Evolutionary conservation across 768 basidiomycete genomes (phyloP), one percentile per base, ranked within the genome.

Genomic region (Neoboletus subvelutipes): DNA sequence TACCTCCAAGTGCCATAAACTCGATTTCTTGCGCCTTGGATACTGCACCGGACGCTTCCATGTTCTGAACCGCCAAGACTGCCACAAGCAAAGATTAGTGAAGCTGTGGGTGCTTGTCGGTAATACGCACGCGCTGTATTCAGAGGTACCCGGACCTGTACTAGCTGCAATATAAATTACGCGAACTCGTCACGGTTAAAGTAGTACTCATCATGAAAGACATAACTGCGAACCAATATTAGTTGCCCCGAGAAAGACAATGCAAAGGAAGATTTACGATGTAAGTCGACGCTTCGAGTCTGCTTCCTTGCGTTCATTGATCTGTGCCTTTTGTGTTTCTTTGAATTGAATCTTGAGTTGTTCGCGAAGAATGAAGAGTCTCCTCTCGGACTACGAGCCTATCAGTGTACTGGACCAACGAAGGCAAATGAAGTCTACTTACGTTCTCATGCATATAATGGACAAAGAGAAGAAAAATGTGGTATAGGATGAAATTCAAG

Each of bases 31-130:
- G 88, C 37, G 87, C 83, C 61, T 83, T 85, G 2, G 81, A 79
- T 45, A 96, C 81, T 1, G 83, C 81, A 9, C 87, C 84, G 1
- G 84, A 84, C 1, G 90, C 92, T 58, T 90, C 87, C 82, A 96
- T 86, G 66, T 98, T 96, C 74, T 97, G 94, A 18, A 95, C 88
- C 1, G 94, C 92, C 48, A 96, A 77, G 15, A 94, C 75, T 77
- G 50, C 12, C 50, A 57, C 47, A 33, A 45, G 49, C 18, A 33
- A 31, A 37, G 46, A 31, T 54, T 26, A 67, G 57, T 15, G 18
- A 22, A 39, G 9, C 7, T 29, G 15, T 10, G n/a, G n/a, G 39
- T 40, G 46, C 39, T 15, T 26, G 39, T 26, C n/a, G n/a, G 45
- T 34, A 29, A 47, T 41, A 67, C 69, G 42, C 57, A 71, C 87